These are phyloP conservation scores for Crithidia fasciculata DNA, from an alignment of 208 protist genomes.

Conservation along the genomic window DNA sequence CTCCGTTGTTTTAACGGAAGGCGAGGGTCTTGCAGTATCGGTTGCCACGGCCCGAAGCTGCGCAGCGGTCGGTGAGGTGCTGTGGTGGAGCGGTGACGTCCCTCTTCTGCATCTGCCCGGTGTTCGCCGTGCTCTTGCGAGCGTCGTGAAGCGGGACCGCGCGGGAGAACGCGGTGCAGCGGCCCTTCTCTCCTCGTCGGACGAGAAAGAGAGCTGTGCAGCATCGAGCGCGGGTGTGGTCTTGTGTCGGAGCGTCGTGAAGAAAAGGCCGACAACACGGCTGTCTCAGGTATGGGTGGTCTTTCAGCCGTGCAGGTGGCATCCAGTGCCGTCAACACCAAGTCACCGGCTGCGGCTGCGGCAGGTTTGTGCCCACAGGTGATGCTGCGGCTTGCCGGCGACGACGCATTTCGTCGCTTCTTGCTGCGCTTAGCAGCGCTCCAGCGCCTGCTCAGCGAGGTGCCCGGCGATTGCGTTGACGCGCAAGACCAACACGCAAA, in stretches of 20 bases:
- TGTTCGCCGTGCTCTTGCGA: conserved; percentile 34
- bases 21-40: neutral
- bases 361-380: conserved; percentile 5
- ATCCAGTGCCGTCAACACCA: neutral
- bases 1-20: neutral
- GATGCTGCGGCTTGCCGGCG: conserved; percentile 41
- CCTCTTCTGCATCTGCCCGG: conserved; percentile 41
- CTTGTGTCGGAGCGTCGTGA: neutral
- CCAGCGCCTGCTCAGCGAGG: conserved; percentile 9
- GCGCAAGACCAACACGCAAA: neutral
- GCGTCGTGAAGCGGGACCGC: neutral
- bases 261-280: too few relatives aligned
- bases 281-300: neutral
- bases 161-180: neutral
- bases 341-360: neutral
- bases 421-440: conserved; percentile 48
- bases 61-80: conserved; percentile 27
- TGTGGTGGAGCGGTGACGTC: conserved; percentile 53
- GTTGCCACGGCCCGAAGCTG: neutral
- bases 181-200: neutral
- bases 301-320: neutral
- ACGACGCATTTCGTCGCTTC: conserved; percentile 61
- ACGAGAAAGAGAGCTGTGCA: neutral
- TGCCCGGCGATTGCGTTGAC: neutral
- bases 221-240: conserved; percentile 6